Evolutionary conservation across 2,329 filamentous ascomycete genomes (phyloP), one percentile per base, ranked within the genome.

Genomic region (Dactylellina haptotyla): DNA sequence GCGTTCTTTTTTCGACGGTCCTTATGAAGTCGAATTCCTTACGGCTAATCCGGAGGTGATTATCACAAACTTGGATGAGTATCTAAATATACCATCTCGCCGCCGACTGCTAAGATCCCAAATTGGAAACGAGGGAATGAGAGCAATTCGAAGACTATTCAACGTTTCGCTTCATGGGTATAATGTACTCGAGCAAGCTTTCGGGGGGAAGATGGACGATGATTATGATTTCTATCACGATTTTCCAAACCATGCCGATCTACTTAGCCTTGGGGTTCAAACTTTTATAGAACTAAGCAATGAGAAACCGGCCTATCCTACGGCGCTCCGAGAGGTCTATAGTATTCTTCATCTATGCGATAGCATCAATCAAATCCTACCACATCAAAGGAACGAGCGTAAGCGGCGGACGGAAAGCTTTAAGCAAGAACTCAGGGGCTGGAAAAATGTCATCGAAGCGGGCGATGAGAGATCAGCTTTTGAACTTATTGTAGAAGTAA

Each of bases 331-430:
- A 20, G 67, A 66, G 20, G 61, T 73, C 34, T 73, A 73, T 30
- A 73, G 69, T 39, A 61, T 73, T 18, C 54, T 66, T n/a, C 61
- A 73, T 16, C 41, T 66, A 1, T 73, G 69, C 39, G 69, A 73
- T 23, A 66, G 61, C 26, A 73, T 73, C 45, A 73, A 66, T 20
- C 54, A 66, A 16, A 62, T 62, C n/a, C 53, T 73, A 6, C 69
- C 69, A 3, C 54, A 51, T 14, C 61, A 66, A 25, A 73, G 51
- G 8, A 16, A 56, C 28, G 61, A 66, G 28, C 69, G 69, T n/a
- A 61, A 39, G 23, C 61, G 16, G 32, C 45, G 57, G 12, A 26
- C 53, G 34, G 69, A 73, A 20, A 39, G 45, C 6, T 73, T 73
- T 28, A 50, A 32, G 23, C 57, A 32, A 37, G 69, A 66, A 25